A percentile compares a stretch with the other conserved stretches of the same genome.
These are phyloP conservation scores for Entomortierella chlamydospora DNA, from an alignment of 192 early-diverging fungal genomes.

Conservation along the genomic window DNA sequence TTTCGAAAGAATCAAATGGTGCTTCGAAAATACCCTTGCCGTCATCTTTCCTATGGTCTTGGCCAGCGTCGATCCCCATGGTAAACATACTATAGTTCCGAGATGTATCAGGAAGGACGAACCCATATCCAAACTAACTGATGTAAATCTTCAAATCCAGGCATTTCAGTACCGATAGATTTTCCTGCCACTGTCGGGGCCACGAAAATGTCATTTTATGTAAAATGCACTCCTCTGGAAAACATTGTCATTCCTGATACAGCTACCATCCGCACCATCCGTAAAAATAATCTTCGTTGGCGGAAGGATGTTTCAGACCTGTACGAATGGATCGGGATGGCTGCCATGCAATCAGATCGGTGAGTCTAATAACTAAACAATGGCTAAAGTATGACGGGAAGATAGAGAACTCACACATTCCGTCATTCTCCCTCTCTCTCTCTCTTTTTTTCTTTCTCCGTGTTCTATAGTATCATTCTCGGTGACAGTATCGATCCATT, in stretches of 20 bases:
- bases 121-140: too few species aligned
- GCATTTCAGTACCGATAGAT: constrained; percentile 32
- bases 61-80: constrained; percentile 24
- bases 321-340: constrained; percentile 61
- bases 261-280: constrained; percentile 33
- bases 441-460: not conserved
- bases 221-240: constrained; percentile 1
- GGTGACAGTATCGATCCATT: constrained; percentile 54
- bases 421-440: too few species aligned
- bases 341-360: constrained; percentile 49
- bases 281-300: constrained; percentile 47
- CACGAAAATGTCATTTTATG: constrained; percentile 18
- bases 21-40: constrained; percentile 56
- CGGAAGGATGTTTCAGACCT: constrained; percentile 34
- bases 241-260: constrained; percentile 53
- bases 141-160: too few species aligned
- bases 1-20: constrained; percentile 62
- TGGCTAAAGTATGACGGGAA: too few species aligned
- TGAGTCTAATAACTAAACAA: not conserved
- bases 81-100: constrained; percentile 20
- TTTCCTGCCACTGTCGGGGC: constrained; percentile 38
- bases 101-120: too few species aligned
- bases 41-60: constrained; percentile 52
- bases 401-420: too few species aligned
- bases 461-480: constrained; percentile 35